A percentile compares a stretch with the other conserved stretches of the same genome.
phyloP scores from a whole-genome alignment of 169 alveolate genomes.

The Plasmodium vivax region DNA sequence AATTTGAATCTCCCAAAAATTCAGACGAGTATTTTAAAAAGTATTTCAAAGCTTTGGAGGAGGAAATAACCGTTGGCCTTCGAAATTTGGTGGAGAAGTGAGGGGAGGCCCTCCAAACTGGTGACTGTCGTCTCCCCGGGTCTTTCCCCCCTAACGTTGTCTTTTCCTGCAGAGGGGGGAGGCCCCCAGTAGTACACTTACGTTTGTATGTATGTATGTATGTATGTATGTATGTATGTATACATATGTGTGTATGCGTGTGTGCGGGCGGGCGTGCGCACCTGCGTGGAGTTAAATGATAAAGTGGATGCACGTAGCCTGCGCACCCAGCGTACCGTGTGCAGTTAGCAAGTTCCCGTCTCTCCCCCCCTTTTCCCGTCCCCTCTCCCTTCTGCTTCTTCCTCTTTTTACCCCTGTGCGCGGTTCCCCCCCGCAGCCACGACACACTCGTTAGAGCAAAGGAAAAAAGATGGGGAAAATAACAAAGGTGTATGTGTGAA shows the following conservation, averaged over 20 bases:
- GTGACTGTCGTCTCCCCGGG: neutral
- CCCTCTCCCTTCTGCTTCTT: neutral
- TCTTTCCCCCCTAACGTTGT: neutral
- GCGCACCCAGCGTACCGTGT: neutral
- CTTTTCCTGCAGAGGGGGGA: neutral
- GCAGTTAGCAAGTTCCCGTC: neutral
- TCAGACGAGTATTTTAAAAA: conserved; percentile 75
- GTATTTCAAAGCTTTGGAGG: conserved; percentile 69
- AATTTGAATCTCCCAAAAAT: conserved; percentile 85
- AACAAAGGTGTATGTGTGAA: neutral
- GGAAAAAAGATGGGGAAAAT: neutral
- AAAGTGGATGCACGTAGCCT: neutral
- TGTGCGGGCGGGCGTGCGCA: neutral
- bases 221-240: neutral
- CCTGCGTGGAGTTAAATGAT: neutral
- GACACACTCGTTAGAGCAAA: neutral
- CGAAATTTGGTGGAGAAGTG: conserved; percentile 63
- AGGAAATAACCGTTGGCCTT: conserved; percentile 71
- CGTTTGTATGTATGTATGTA: neutral
- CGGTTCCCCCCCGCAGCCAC: neutral
- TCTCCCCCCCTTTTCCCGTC: neutral
- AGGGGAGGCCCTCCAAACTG: neutral
- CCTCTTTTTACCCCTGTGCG: neutral
- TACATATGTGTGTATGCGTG: neutral
- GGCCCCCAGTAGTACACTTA: neutral